phyloP scores from a whole-genome alignment of 2,329 filamentous ascomycete species.

The Hawksworthiomyces lignivorus region DNA sequence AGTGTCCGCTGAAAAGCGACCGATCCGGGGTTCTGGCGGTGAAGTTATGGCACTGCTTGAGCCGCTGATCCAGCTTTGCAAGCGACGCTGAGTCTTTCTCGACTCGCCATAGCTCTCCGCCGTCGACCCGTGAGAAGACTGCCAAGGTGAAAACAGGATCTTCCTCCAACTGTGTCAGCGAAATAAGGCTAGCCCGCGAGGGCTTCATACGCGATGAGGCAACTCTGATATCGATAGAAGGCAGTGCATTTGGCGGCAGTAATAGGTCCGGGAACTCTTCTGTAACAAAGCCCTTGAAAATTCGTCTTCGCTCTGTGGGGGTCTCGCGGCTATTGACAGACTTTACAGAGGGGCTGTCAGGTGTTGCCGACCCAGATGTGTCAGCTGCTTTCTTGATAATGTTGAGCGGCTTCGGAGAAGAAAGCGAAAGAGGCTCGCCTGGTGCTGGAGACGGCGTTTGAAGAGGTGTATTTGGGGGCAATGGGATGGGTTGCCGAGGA shows the following conservation, averaged over 20 bases:
- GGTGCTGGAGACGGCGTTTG: conserved; percentile 45
- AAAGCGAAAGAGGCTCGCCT: conserved; percentile 25
- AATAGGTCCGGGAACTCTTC: conserved; percentile 83
- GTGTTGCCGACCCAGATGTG: conserved; percentile 18
- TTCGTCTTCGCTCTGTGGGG: conserved; percentile 34
- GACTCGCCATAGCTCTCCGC: conserved; percentile 80
- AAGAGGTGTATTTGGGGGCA: conserved; percentile 62
- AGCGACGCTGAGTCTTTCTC: conserved; percentile 86
- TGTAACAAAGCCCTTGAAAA: conserved; percentile 72
- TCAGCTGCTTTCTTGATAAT: conserved; percentile 28
- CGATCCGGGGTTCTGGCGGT: conserved; percentile 74
- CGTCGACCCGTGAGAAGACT: conserved; percentile 67
- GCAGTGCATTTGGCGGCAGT: conserved; percentile 79
- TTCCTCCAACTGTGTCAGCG: conserved; percentile 72
- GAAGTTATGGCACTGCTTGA: conserved; percentile 68
- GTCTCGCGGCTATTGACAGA: conserved; percentile 26
- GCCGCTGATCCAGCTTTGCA: conserved; percentile 69
- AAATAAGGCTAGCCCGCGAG: conserved; percentile 76
- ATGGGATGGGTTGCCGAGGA: conserved; percentile 63
- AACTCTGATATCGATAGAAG: conserved; percentile 77
- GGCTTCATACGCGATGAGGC: conserved; percentile 93
- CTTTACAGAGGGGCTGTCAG: conserved; percentile 13
- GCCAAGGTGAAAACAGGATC: conserved; percentile 92
- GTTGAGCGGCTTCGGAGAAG: conserved; percentile 33
- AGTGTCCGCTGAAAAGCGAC: conserved; percentile 81